A percentile compares a stretch with the other conserved stretches of the same genome.
phyloP scores from a whole-genome alignment of 495 filamentous ascomycete genomes.

The Hypoxylon crocopeplum region DNA sequence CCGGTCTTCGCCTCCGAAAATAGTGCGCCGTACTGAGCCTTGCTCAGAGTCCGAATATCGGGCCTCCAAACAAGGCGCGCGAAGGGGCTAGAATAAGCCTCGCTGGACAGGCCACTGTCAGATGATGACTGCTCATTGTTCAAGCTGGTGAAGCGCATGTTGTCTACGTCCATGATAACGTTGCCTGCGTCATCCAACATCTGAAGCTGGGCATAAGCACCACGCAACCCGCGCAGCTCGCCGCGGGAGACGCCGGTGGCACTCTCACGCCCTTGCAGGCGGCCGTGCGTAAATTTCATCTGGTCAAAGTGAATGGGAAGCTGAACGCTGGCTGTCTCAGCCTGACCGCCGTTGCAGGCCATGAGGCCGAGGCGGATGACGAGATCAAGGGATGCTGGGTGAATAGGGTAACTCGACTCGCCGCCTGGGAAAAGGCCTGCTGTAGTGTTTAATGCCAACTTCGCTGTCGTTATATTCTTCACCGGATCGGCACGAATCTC shows the following conservation, averaged over 20 bases:
- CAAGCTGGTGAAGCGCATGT: conserved; percentile 4
- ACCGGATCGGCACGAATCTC: conserved; percentile 14
- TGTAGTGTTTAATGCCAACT: conserved; percentile 35
- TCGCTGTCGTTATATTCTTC: conserved; percentile 5
- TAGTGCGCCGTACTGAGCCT: neutral
- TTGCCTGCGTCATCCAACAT: conserved; percentile 1
- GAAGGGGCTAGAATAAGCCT: conserved; percentile 4
- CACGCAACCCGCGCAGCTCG: conserved; percentile 1
- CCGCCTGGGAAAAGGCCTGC: conserved; percentile 27
- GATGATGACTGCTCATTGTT: neutral
- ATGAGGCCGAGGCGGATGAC: conserved; percentile 34
- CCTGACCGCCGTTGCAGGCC: conserved; percentile 24
- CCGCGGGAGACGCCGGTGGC: conserved; percentile 6
- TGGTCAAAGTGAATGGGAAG: conserved; percentile 13
- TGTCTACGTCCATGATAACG: conserved; percentile 8
- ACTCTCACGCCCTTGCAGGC: too few relatives aligned
- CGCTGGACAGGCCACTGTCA: neutral
- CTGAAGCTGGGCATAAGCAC: conserved; percentile 9
- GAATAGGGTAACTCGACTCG: conserved; percentile 45
- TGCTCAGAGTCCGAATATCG: conserved; percentile 17
- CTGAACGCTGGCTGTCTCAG: neutral
- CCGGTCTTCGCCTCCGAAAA: too few relatives aligned
- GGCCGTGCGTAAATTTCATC: too few relatives aligned
- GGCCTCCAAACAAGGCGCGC: conserved; percentile 24
- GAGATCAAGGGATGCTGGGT: conserved; percentile 45